Conservation (phyloP, 768 basidiomycete species). For the Trametes elegans region DNA sequence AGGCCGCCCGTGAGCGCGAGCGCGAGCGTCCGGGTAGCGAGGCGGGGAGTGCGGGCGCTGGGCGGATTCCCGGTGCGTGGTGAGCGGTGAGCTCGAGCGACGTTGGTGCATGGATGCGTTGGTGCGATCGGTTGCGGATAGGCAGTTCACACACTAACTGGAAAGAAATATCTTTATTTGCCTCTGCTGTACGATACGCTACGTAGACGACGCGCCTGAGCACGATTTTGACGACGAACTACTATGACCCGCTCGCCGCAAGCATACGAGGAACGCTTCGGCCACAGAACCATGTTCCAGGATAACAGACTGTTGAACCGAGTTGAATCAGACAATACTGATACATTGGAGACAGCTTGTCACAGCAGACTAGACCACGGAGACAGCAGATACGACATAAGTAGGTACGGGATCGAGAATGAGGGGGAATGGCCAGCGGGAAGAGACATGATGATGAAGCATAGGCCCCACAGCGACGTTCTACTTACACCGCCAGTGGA, state of each 20-base stretch:
- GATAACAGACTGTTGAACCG: no score
- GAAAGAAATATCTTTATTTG: neutral
- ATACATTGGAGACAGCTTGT: conserved; percentile 21
- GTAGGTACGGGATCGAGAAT: conserved; percentile 11
- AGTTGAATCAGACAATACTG: conserved; percentile 8
- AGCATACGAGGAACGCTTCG: no score
- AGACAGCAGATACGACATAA: conserved; percentile 23
- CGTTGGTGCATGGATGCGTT: neutral
- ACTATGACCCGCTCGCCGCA: no score
- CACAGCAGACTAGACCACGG: conserved; percentile 19
- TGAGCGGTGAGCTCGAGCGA: neutral
- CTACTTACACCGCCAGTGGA: neutral
- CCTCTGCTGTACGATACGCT: no score
- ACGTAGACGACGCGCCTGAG: no score
- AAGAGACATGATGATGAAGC: no score
- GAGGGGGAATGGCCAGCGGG: neutral
- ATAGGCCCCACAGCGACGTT: no score
- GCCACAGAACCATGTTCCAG: no score
- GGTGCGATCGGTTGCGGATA: no score
- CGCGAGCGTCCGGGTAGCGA: neutral
- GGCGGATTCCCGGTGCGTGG: neutral
- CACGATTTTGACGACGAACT: no score
- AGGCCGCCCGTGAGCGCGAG: neutral
- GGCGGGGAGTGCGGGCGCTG: neutral
- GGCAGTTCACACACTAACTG: no score